Evolutionary conservation across 73 alveolate species (phyloP).

Genomic region (Strombidium stylifer): DNA sequence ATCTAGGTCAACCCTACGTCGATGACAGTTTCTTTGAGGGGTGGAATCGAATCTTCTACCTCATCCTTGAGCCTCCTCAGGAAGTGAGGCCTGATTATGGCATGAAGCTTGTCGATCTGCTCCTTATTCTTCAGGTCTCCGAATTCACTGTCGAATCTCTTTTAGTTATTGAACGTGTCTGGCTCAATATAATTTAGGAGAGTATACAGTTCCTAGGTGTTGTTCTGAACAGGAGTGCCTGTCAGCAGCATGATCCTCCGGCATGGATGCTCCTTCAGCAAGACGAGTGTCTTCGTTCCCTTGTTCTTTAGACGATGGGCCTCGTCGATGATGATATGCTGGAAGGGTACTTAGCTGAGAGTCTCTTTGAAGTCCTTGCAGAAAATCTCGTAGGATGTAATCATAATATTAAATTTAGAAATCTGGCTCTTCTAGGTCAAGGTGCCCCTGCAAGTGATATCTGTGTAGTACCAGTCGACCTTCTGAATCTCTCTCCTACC

Average conservation of each 20-base stretch:
- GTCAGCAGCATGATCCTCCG: slow-evolving; percentile 87
- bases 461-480: slow-evolving; percentile 82
- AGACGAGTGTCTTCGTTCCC: slow-evolving; percentile 85
- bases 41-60: slow-evolving; percentile 93
- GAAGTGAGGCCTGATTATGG: slow-evolving; percentile 88
- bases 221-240: slow-evolving; percentile 98
- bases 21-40: slow-evolving; percentile 91
- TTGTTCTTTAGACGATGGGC: slow-evolving; percentile 98
- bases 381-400: slow-evolving; percentile 95
- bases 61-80: slow-evolving; percentile 98
- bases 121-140: slow-evolving; percentile 80
- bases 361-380: slow-evolving; percentile 78
- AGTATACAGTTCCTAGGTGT: slow-evolving; percentile 97
- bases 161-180: slow-evolving; percentile 56
- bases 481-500: slow-evolving; percentile 76
- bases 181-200: slow-evolving; percentile 97
- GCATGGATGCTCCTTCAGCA: slow-evolving; percentile 90
- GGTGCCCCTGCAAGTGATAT: slow-evolving; percentile 72
- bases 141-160: slow-evolving; percentile 50
- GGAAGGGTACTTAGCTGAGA: slow-evolving; percentile 80
- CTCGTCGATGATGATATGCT: slow-evolving; percentile 96
- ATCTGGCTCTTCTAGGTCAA: slow-evolving; percentile 66
- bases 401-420: slow-evolving; percentile 72
- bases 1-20: slow-evolving; percentile 91
- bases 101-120: slow-evolving; percentile 71